A percentile compares a stretch with the other conserved stretches of the same genome.
phyloP scores from a whole-genome alignment of 208 protist species.

The Trypanosoma lewisi region DNA sequence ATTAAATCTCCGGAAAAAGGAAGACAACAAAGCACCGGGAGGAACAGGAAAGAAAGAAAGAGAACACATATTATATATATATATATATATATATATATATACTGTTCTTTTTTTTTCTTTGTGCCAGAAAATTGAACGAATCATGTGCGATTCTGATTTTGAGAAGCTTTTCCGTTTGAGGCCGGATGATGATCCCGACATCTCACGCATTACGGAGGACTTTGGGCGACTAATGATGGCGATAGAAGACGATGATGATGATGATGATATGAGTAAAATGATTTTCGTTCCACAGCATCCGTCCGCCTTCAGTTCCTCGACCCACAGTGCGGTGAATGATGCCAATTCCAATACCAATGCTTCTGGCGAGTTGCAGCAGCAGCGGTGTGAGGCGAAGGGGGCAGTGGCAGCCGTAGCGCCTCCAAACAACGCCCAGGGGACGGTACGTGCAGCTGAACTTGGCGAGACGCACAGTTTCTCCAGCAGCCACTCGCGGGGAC shows the following conservation, averaged over 20 bases:
- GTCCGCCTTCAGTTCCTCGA: background rate
- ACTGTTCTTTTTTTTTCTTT: background rate
- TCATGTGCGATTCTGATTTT: conserved; percentile 23
- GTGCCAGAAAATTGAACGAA: background rate
- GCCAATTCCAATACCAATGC: background rate
- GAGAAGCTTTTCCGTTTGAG: conserved; percentile 8
- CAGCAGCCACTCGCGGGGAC: conserved; percentile 4
- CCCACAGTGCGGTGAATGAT: background rate
- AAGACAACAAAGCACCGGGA: background rate
- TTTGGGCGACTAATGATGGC: conserved; percentile 12
- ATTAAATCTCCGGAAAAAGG: background rate
- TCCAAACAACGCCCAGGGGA: background rate
- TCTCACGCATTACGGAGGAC: conserved; percentile 9
- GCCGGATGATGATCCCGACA: conserved; percentile 4
- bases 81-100: background rate
- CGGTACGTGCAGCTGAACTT: background rate
- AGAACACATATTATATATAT: background rate
- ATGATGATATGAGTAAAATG: conserved; percentile 6
- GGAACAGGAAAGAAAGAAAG: conserved; percentile 9
- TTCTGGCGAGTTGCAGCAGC: background rate
- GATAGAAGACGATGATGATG: conserved; percentile 18
- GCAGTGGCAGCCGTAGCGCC: background rate
- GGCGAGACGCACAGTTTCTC: conserved; percentile 8
- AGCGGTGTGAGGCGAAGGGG: background rate
- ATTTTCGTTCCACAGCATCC: background rate